Evolutionary conservation across 1,139 yeast species (phyloP), one percentile per base, ranked within the genome.

Genomic region (Protomyces arabidopsidicola): DNA sequence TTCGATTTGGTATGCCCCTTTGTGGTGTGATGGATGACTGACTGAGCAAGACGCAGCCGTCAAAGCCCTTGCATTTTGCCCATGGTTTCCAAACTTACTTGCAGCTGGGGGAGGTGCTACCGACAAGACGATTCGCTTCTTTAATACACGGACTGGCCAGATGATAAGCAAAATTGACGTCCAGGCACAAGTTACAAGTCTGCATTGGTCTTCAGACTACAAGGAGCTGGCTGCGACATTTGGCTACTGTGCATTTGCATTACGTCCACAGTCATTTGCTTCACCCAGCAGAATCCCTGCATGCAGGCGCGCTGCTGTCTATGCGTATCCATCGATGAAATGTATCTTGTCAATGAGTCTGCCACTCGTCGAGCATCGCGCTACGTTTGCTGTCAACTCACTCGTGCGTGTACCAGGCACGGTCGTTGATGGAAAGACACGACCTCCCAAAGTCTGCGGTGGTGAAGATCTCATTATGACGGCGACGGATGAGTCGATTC

Each of bases 51-150:
- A 71, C 6, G 76, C 77, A 3, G 78, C 77, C 0, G 75, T 86
- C 2, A 86, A 86, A 72, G 90, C 91, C 0, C 74, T 87, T 65
- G 82, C 86, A 36, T 87, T 85, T 78, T 86, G 90, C 71, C 90
- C 90, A 0, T 84, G 83, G 80, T 82, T 83, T 67, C 81, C 82
- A 36, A 78, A 81, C 60, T 73, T 86, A 42, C 75, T 86, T 38
- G 90, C 88, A 16, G 85, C 90, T 0, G 91, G 98, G 2, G 97
- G 97, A 36, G 97, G 98, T 38, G 88, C 97, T 0, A 90, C 95
- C 3, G 97, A 91, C 74, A 83, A 91, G 65, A 83, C 86, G 36
- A 78, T 85, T 20, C 77, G 90, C 62, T 88, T 90, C 72, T 90
- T 97, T 96, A 96, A 91, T 73, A 81, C 93, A 0, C 76, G 76